These are phyloP conservation scores for Fusarium verrucosum DNA, from an alignment of 2,329 filamentous ascomycete species.

Conservation along the genomic window DNA sequence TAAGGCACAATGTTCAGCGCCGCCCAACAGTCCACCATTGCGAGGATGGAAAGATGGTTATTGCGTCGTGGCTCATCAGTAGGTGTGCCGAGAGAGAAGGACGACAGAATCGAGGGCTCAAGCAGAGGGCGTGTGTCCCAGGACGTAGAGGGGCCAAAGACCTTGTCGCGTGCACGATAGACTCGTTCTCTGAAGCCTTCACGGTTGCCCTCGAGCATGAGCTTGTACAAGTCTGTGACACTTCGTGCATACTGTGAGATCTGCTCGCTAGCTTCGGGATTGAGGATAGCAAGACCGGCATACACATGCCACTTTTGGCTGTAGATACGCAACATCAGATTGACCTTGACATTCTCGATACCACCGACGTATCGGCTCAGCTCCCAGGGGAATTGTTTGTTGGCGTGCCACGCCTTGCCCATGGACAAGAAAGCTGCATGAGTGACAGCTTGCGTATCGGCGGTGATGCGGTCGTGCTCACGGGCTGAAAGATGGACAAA, in stretches of 20 bases:
- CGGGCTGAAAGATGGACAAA: slow-evolving; percentile 86
- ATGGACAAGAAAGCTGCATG: slow-evolving; percentile 97
- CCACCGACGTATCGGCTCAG: slow-evolving; percentile 94
- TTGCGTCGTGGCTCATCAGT: slow-evolving; percentile 75
- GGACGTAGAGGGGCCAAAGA: slow-evolving; percentile 74
- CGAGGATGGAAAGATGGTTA: slow-evolving; percentile 91
- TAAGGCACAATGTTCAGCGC: slow-evolving; percentile 93
- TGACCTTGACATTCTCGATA: slow-evolving; percentile 99
- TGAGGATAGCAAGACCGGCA: slow-evolving; percentile 94
- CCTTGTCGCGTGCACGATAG: slow-evolving; percentile 70
- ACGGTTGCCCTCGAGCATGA: slow-evolving; percentile 89
- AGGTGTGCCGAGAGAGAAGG: slow-evolving; percentile 82
- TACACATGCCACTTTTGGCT: slow-evolving; percentile 99
- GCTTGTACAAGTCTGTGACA: slow-evolving; percentile 93
- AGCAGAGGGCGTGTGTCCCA: slow-evolving; percentile 75
- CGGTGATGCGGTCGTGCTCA: slow-evolving; percentile 95
- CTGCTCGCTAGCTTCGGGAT: slow-evolving; percentile 89
- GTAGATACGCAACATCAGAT: slow-evolving; percentile 96
- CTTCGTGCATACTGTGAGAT: slow-evolving; percentile 93
- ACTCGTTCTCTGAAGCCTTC: slow-evolving; percentile 79
- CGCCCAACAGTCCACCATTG: slow-evolving; percentile 99
- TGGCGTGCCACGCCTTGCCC: slow-evolving; percentile 97
- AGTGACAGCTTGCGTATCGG: slow-evolving; percentile 97
- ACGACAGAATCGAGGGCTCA: slow-evolving; percentile 85
- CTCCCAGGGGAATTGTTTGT: slow-evolving; percentile 96